Conservation (phyloP, 768 basidiomycete species). For the Pisolithus albus region DNA sequence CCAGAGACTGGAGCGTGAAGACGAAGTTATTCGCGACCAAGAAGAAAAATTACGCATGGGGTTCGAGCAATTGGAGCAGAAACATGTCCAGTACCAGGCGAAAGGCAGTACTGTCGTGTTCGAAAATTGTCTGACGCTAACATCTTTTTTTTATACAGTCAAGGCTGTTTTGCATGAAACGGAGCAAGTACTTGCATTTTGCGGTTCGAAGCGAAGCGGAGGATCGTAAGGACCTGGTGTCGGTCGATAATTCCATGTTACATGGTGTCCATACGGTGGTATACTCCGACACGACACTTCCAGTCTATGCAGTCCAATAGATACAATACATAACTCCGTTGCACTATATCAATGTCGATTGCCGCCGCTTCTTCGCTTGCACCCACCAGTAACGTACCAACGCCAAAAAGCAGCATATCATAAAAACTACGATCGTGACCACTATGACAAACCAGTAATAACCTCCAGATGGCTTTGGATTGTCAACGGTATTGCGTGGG, state of each 20-base stretch:
- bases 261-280: no score
- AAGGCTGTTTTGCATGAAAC: slow-evolving; percentile 38
- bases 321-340: neutral
- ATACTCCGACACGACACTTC: no score
- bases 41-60: slow-evolving; percentile 34
- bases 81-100: slow-evolving; percentile 36
- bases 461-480: slow-evolving; percentile 23
- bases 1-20: slow-evolving; percentile 36
- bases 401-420: slow-evolving; percentile 38
- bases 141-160: slow-evolving; percentile 21
- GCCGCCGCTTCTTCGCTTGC: slow-evolving; percentile 39
- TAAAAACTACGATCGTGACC: slow-evolving; percentile 37
- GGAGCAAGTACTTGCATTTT: slow-evolving; percentile 37
- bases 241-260: neutral
- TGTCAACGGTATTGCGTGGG: slow-evolving; percentile 44
- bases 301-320: neutral
- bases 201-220: slow-evolving; percentile 39
- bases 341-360: slow-evolving; percentile 7
- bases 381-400: slow-evolving; percentile 63
- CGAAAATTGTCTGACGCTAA: slow-evolving; percentile 4
- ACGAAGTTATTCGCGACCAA: slow-evolving; percentile 34
- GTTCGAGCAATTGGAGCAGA: slow-evolving; percentile 35
- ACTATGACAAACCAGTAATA: slow-evolving; percentile 53
- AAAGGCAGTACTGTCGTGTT: slow-evolving; percentile 26
- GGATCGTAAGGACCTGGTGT: neutral